phyloP scores from a whole-genome alignment of 306 rosid genomes.

The Vachellia pachyceras region DNA sequence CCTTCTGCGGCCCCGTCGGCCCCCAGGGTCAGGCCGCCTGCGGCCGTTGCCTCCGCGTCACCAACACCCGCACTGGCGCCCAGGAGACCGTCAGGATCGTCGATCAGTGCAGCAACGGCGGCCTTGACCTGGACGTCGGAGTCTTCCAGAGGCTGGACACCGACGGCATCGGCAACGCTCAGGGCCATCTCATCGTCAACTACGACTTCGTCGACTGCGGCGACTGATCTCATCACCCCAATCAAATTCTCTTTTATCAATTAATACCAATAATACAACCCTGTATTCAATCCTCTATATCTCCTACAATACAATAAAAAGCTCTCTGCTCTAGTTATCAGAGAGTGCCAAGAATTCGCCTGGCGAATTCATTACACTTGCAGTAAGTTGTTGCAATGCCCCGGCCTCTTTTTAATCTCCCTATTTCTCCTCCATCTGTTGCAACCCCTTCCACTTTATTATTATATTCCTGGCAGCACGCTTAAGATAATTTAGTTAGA shows the following conservation, averaged over 20 bases:
- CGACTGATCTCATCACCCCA: background rate
- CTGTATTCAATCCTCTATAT: background rate
- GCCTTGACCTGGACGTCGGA: background rate
- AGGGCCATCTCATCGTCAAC: constrained; percentile 1
- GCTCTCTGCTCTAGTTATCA: too few relatives aligned
- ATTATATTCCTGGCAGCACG: background rate
- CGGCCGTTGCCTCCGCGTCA: background rate
- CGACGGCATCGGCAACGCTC: background rate
- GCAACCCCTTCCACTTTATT: background rate
- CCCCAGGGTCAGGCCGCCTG: background rate
- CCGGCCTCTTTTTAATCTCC: background rate
- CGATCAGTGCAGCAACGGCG: background rate
- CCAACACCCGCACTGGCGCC: background rate
- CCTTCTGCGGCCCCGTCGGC: background rate
- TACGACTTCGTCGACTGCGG: background rate
- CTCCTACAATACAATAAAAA: too few relatives aligned
- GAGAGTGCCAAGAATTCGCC: background rate
- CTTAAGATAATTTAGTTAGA: background rate
- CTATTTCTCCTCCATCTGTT: background rate
- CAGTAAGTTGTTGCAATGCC: background rate
- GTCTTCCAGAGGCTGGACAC: background rate
- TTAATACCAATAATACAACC: too few relatives aligned
- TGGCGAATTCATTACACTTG: background rate
- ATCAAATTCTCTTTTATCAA: too few relatives aligned
- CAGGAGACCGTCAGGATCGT: constrained; percentile 1